A percentile compares a stretch with the other conserved stretches of the same genome.
Evolutionary conservation across 805 yeast genomes (phyloP).

Genomic region (Myxozyma monticola): DNA sequence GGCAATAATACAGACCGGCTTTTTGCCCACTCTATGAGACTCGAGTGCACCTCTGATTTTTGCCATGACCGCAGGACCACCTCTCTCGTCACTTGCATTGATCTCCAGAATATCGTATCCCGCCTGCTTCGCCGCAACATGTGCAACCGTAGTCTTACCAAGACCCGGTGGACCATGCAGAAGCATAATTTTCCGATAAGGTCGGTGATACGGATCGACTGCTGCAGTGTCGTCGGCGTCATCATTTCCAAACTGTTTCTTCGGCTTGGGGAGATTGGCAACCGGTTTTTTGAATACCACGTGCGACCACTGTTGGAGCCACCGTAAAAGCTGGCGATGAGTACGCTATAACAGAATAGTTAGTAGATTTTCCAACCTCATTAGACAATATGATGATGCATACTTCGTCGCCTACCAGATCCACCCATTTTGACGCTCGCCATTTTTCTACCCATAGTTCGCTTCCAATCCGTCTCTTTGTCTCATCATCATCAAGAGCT

Average conservation of each 20-base stretch:
- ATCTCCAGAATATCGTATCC: conserved; percentile 81
- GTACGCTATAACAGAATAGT: conserved; percentile 38
- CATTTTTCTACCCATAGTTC: conserved; percentile 59
- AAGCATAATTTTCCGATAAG: conserved; percentile 62
- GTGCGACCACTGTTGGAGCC: conserved; percentile 69
- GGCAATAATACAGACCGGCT: conserved; percentile 78
- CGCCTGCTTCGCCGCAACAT: conserved; percentile 75
- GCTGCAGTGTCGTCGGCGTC: background rate
- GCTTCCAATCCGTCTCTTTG: background rate
- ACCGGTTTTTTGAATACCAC: conserved; percentile 50
- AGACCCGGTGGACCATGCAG: conserved; percentile 92
- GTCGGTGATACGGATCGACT: conserved; percentile 57
- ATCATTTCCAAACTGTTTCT: background rate
- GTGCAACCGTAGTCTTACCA: conserved; percentile 89
- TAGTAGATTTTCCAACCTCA: background rate
- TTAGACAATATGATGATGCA: background rate
- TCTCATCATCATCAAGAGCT: background rate
- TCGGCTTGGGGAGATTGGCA: conserved; percentile 23
- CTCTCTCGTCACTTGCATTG: conserved; percentile 80
- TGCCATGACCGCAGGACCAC: conserved; percentile 56
- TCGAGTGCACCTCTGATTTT: conserved; percentile 63
- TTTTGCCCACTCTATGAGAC: conserved; percentile 57
- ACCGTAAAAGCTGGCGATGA: conserved; percentile 57
- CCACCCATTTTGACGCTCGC: conserved; percentile 63
- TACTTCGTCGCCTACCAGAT: conserved; percentile 65